Base-by-base conservation (phyloP, 352 stramenopile genomes). In the Plasmopara halstedii region DNA sequence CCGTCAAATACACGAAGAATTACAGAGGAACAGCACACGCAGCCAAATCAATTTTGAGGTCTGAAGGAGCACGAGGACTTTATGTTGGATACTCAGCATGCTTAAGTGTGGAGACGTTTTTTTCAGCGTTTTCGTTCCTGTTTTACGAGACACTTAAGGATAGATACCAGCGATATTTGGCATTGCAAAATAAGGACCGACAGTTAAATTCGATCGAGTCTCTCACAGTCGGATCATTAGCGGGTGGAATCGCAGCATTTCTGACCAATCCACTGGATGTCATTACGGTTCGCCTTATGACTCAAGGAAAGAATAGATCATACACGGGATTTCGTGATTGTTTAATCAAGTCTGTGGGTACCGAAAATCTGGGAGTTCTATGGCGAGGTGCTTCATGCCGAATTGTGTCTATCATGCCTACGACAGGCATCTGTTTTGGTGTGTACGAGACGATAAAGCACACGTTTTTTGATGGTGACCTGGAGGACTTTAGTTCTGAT, bases 361-460 rank as follows among this genome's bases (percentile, higher is more conserved):
- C 71, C 11, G 80, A 89, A 58, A 70, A 72, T 19, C 51, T 76
- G 5, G 22, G 44, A 2, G 72, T 73, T 8, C 64, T 94, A 17
- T 90, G 76, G 80, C 83, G 80, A 25, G 83, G 83, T 21, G 73
- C 73, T 11, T 65, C 53, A 2, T 82, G 64, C 46, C 83, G 83
- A 40, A 85, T 78, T 41, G 70, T 78, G 38, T 64, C 70, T 13
- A 79, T 87, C 44, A 88, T 92, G 65, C 77, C 81, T 11, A 71
- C 75, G 11, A 81, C 80, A 2, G 83, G 78, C 23, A 83, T 94
- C 41, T 89, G 74, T 60, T 94, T 94, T 41, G 75, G 80, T 25
- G 73, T 94, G 4, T 94, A 92, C 67, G 80, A 92, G 64, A 83
- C 74, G 4, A 76, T 90, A 62, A 88, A 88, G 56, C 59, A 60